Evolutionary conservation across 2,329 filamentous ascomycete genomes (phyloP), one percentile per base, ranked within the genome.

Genomic region (Fusarium longipes): DNA sequence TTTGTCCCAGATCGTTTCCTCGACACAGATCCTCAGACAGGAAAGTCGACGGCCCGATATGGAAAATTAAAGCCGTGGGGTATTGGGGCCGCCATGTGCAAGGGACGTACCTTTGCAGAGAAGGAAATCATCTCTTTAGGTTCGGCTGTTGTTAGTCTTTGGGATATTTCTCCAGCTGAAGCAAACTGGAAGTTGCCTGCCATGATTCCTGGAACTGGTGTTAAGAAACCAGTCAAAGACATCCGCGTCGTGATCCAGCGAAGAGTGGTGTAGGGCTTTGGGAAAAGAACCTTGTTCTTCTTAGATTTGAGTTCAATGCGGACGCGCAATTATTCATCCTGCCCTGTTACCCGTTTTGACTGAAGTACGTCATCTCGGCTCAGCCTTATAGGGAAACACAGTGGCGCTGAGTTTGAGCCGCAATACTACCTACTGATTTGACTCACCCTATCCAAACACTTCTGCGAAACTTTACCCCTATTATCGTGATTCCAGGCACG

Each of bases 51-150:
- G 2, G 59, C 71, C 20, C 47, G 55, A 24, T 73, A 73, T 17
- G 68, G 71, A 24, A 62, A 56, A 17, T 36, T 73, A 8, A 70
- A 61, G 24, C 71, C 71, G 0, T 73, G 66, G 71, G 71, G 71
- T 8, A 18, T 57, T 4, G 71, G 71, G 4, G 27, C 62, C 36
- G 63, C 47, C 2, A 70, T 73, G 48, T 73, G 70, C 24, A 73
- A 73, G 49, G 71, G 71, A 2, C 59, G 71, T 9, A 69, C 70
- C 1, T 73, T 73, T 52, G 71, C 71, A 2, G 71, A 73, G 8
- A 73, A 71, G 20, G 68, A 73, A 27, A 63, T 73, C 6, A 47
- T 72, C 17, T 39, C 51, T 12, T 33, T 68, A 7, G 53, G 52
- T 2, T 67, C 67, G 10, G 56, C 67, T 39, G 40, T 70, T 10